A percentile compares a stretch with the other conserved stretches of the same genome.
These are phyloP conservation scores for Kwoniella pini DNA, from an alignment of 768 basidiomycete species.

Conservation along the genomic window DNA sequence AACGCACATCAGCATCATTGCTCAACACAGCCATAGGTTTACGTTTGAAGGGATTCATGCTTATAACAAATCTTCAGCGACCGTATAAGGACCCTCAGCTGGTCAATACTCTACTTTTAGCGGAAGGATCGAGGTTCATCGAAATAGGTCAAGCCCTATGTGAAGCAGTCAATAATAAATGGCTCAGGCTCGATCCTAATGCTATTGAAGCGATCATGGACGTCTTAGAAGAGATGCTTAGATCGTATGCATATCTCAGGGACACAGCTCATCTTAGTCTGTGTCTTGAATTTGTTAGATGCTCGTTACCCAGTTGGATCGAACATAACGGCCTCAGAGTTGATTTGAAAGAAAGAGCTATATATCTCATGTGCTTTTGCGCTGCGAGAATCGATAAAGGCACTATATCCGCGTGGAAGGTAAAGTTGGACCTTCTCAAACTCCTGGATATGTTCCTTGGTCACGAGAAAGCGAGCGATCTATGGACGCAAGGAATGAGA, in stretches of 20 bases:
- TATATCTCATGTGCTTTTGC: conserved; percentile 63
- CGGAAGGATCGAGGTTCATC: conserved; percentile 61
- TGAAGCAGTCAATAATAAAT: conserved; percentile 61
- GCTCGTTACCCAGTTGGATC: conserved; percentile 65
- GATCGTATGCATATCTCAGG: conserved; percentile 61
- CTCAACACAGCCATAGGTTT: conserved; percentile 25
- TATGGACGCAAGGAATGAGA: conserved; percentile 57
- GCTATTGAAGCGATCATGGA: conserved; percentile 63
- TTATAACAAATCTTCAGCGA: conserved; percentile 4
- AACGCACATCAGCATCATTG: conserved; percentile 18
- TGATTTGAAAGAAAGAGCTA: conserved; percentile 59
- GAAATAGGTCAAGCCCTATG: conserved; percentile 64
- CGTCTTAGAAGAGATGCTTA: conserved; percentile 61
- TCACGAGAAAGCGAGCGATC: conserved; percentile 61
- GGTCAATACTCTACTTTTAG: conserved; percentile 50
- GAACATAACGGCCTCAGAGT: conserved; percentile 53
- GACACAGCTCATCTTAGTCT: conserved; percentile 63
- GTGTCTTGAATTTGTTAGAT: conserved; percentile 65
- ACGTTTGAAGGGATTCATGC: conserved; percentile 25
- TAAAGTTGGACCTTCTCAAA: conserved; percentile 61
- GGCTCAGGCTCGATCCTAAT: conserved; percentile 61
- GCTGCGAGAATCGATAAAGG: conserved; percentile 57
- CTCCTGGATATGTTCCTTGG: conserved; percentile 70
- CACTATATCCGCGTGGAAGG: conserved; percentile 65
- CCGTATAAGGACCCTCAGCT: conserved; percentile 38